Percentiles rank a stretch among this genome's conserved stretches.
Evolutionary conservation across 306 rosid genomes (phyloP).

Genomic region (Vigna reflexopilosa): DNA sequence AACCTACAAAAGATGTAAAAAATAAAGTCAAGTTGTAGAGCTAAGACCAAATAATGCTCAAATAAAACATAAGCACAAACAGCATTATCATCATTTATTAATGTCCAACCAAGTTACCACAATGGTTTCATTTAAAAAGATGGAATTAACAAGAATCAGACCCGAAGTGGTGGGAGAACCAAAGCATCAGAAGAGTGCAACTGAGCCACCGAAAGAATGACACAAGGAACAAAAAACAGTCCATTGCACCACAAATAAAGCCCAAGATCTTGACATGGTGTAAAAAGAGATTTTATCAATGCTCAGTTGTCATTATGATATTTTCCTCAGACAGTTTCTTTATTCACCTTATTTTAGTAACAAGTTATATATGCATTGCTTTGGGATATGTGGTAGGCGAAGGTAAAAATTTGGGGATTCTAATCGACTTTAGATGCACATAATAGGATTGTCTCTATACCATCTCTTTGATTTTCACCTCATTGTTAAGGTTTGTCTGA

Average conservation of each 20-base stretch:
- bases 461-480: conserved; percentile 34
- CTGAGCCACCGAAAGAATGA: conserved; percentile 27
- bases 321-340: conserved; percentile 19
- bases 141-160: conserved; percentile 35
- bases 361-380: conserved; percentile 8
- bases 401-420: neutral
- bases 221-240: conserved; percentile 6
- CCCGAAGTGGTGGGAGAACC: conserved; percentile 5
- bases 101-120: conserved; percentile 30
- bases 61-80: conserved; percentile 28
- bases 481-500: conserved; percentile 16
- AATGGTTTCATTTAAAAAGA: conserved; percentile 12
- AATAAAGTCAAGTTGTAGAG: conserved; percentile 32
- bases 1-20: conserved; percentile 61
- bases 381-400: conserved; percentile 6
- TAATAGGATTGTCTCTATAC: conserved; percentile 1
- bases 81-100: neutral
- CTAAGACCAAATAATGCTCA: conserved; percentile 26
- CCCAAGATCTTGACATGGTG: conserved; percentile 22
- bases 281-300: neutral
- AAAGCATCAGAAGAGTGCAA: conserved; percentile 26
- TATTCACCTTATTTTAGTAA: neutral
- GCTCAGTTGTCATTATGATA: neutral
- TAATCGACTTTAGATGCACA: conserved; percentile 9
- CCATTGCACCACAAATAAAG: conserved; percentile 7